Evolutionary conservation across 2,329 filamentous ascomycete species (phyloP).

Genomic region (Orbilia javanica): DNA sequence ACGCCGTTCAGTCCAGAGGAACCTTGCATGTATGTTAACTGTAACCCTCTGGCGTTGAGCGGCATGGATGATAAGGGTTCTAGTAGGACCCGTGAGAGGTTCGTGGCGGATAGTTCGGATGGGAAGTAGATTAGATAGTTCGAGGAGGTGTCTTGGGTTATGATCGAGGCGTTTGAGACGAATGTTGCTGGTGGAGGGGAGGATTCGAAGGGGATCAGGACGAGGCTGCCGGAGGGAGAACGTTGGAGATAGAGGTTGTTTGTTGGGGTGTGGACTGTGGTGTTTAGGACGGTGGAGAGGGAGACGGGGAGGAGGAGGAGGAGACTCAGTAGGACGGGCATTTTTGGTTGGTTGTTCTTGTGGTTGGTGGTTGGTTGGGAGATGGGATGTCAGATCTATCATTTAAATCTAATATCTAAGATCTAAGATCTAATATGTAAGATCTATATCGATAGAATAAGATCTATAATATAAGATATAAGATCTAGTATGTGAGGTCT

Average conservation of each 20-base stretch:
- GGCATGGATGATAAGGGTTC: neutral
- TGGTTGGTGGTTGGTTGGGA: too few species aligned
- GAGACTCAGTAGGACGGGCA: too few species aligned
- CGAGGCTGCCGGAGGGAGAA: neutral
- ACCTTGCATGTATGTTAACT: conserved; percentile 8
- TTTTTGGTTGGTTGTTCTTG: too few species aligned
- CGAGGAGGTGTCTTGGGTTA: neutral
- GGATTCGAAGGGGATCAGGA: neutral
- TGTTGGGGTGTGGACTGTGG: neutral
- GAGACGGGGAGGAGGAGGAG: neutral
- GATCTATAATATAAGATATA: too few species aligned
- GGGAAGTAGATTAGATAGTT: conserved; percentile 16
- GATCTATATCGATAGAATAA: too few species aligned
- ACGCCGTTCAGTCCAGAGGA: neutral
- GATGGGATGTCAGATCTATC: too few species aligned
- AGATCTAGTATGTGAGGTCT: too few species aligned
- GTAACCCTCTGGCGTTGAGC: neutral
- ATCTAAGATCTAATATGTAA: too few species aligned
- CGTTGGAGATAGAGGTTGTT: conserved; percentile 1
- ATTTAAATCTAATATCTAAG: too few species aligned
- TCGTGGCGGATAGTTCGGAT: neutral
- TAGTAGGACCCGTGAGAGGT: conserved; percentile 2
- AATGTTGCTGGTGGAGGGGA: neutral
- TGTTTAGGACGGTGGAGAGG: neutral
- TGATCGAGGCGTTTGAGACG: conserved; percentile 1